Base-by-base conservation (phyloP, 495 filamentous ascomycete species). In the Annulohypoxylon bovei region DNA sequence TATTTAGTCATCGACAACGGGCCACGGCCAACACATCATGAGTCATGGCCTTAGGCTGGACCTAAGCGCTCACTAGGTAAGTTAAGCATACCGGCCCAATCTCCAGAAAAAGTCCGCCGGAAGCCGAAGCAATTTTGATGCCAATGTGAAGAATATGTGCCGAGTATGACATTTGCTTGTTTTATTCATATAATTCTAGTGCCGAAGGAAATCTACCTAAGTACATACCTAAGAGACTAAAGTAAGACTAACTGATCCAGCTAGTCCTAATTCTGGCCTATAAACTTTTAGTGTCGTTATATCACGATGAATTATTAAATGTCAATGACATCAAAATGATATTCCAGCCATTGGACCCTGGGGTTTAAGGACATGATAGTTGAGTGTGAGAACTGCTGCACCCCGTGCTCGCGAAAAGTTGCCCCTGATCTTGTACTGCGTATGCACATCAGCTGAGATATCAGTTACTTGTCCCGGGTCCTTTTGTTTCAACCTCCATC, bases 261-360 rank as follows among this genome's bases (percentile, higher is more conserved):
- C 37, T 58, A 44, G 42, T 16, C 50, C 42, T 47, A 67, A 66
- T 30, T 53, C 23, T n/a, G 42, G 30, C 39, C 59, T 63, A 63
- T 49, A 27, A 60, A 33, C 23, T 52, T n/a, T 55, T 68, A 72
- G 70, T 49, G 64, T 61, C 37, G 70, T 25, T 40, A 59, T 55
- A 68, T 68, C 60, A 44, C 18, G 60, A 61, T 61, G 60, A 56
- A 65, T 44, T 18, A 61, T 64, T 54, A 64, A 40, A 57, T 62
- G 14, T 16, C 14, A 52, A 72, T 72, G 64, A 72, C 69, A 67
- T 72, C 63, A 64, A 64, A 63, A 28, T 62, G 40, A 56, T 27
- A 59, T 39, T 37, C 39, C 16, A 53, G n/a, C 39, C 0, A 27
- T 30, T 46, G 30, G 40, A 53, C 4, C 44, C 35, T 2, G 16